Evolutionary conservation across 2,329 filamentous ascomycete genomes (phyloP).

Genomic region (Cordyceps sp.): DNA sequence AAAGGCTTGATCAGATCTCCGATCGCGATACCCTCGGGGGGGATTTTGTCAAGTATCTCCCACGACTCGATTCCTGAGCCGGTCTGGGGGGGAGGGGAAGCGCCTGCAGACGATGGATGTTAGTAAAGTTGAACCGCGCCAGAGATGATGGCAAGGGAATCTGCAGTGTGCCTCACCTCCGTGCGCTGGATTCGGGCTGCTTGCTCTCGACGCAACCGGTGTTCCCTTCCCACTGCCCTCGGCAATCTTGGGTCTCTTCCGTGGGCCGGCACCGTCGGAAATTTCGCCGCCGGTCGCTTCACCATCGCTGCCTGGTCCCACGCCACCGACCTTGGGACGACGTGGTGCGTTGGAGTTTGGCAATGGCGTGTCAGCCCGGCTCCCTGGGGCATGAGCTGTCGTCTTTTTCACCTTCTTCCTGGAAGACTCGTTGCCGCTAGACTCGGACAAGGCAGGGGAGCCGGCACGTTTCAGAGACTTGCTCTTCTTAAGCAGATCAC

Average conservation of each 20-base stretch:
- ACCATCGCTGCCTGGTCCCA: slow-evolving; percentile 52
- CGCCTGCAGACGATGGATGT: slow-evolving; percentile 6
- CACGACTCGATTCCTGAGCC: slow-evolving; percentile 24
- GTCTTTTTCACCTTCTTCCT: slow-evolving; percentile 63
- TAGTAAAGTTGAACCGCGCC: not conserved
- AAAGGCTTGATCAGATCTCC: slow-evolving; percentile 37
- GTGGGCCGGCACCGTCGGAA: slow-evolving; percentile 33
- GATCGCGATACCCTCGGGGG: slow-evolving; percentile 36
- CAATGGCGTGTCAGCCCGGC: slow-evolving; percentile 38
- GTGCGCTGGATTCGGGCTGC: slow-evolving; percentile 36
- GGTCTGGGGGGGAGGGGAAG: slow-evolving; percentile 18
- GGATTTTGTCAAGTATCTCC: slow-evolving; percentile 38
- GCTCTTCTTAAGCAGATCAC: slow-evolving; percentile 26
- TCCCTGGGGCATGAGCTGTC: slow-evolving; percentile 27
- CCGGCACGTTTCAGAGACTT: slow-evolving; percentile 67
- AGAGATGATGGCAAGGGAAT: not conserved
- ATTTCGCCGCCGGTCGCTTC: slow-evolving; percentile 55
- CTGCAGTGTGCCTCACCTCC: slow-evolving; percentile 15
- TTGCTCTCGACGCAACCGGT: slow-evolving; percentile 41
- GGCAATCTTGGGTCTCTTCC: slow-evolving; percentile 40
- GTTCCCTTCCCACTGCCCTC: slow-evolving; percentile 29
- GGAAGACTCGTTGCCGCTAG: slow-evolving; percentile 77
- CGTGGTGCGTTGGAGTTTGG: slow-evolving; percentile 22
- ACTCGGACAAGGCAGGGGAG: slow-evolving; percentile 76
- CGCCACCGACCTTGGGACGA: slow-evolving; percentile 22